A percentile compares a stretch with the other conserved stretches of the same genome.
These are phyloP conservation scores for Cardamine occulta DNA, from an alignment of 345 rosid species.

Conservation along the genomic window DNA sequence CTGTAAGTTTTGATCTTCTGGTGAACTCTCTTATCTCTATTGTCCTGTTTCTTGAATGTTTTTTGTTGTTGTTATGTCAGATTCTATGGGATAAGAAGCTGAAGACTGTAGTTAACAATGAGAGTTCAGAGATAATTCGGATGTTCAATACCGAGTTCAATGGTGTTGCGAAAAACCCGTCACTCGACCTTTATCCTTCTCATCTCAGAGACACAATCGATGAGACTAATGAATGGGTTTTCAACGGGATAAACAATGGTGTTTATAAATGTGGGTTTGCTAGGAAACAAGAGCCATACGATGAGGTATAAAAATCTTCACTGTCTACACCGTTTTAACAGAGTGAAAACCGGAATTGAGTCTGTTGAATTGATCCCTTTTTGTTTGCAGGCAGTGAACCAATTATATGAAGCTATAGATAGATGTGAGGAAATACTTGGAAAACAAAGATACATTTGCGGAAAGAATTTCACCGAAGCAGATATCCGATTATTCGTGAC, in stretches of 20 bases:
- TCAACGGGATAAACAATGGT: slow-evolving; percentile 55
- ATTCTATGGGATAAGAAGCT: slow-evolving; percentile 68
- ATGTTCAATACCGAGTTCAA: slow-evolving; percentile 61
- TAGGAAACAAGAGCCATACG: slow-evolving; percentile 58
- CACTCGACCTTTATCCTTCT: slow-evolving; percentile 54
- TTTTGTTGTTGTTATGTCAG: slow-evolving; percentile 30
- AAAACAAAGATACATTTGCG: slow-evolving; percentile 74
- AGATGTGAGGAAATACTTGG: slow-evolving; percentile 74
- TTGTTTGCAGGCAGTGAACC: slow-evolving; percentile 64
- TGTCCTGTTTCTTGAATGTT: slow-evolving; percentile 11
- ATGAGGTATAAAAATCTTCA: slow-evolving; percentile 45
- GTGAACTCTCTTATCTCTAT: slow-evolving; percentile 21
- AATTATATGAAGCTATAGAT: slow-evolving; percentile 72
- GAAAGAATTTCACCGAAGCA: slow-evolving; percentile 67
- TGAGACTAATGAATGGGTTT: slow-evolving; percentile 59
- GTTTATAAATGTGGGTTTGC: slow-evolving; percentile 63
- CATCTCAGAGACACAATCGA: slow-evolving; percentile 47
- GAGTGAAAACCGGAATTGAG: background rate
- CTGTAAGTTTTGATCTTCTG: slow-evolving; percentile 58
- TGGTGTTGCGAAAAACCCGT: slow-evolving; percentile 49
- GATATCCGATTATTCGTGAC: slow-evolving; percentile 84
- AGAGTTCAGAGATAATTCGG: slow-evolving; percentile 62
- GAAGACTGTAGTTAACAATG: slow-evolving; percentile 62
- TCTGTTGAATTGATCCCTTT: background rate
- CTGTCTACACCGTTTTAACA: background rate